Evolutionary conservation across 441 rosid genomes (phyloP).

Genomic region (Hura crepitans): DNA sequence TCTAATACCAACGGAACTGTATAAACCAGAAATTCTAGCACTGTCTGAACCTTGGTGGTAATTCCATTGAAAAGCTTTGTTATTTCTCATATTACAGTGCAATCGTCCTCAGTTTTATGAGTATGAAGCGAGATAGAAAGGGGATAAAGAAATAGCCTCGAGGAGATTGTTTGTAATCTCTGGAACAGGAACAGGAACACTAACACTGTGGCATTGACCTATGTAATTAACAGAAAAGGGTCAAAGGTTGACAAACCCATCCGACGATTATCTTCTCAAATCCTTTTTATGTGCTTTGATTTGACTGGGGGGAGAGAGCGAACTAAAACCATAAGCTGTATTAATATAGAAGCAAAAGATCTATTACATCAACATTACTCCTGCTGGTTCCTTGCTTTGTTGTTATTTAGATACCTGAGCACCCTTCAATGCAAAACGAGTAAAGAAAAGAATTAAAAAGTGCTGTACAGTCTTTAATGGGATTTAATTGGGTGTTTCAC

Average conservation of each 20-base stretch:
- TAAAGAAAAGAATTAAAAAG: slow-evolving; percentile 6
- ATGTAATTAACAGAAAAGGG: not conserved
- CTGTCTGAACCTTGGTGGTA: not conserved
- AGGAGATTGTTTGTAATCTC: too few species aligned
- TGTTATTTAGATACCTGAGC: not conserved
- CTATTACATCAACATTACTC: not conserved
- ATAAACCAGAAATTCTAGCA: not conserved
- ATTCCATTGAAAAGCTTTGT: not conserved
- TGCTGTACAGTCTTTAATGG: too few species aligned
- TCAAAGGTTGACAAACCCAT: not conserved
- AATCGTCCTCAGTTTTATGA: too few species aligned
- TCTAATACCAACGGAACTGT: not conserved
- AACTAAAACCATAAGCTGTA: slow-evolving; percentile 4
- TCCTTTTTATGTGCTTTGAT: too few species aligned
- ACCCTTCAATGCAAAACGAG: slow-evolving; percentile 26
- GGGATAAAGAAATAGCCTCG: too few species aligned
- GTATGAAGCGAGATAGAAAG: too few species aligned
- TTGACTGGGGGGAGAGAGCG: not conserved
- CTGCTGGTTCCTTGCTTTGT: not conserved
- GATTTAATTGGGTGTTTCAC: too few species aligned
- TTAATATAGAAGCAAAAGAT: not conserved
- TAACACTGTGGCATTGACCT: not conserved
- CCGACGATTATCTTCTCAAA: not conserved
- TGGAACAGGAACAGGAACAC: too few species aligned
- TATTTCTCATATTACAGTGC: too few species aligned